Evolutionary conservation across 768 basidiomycete species (phyloP), one percentile per base, ranked within the genome.

Genomic region (Lepiota brunneoincarnata): DNA sequence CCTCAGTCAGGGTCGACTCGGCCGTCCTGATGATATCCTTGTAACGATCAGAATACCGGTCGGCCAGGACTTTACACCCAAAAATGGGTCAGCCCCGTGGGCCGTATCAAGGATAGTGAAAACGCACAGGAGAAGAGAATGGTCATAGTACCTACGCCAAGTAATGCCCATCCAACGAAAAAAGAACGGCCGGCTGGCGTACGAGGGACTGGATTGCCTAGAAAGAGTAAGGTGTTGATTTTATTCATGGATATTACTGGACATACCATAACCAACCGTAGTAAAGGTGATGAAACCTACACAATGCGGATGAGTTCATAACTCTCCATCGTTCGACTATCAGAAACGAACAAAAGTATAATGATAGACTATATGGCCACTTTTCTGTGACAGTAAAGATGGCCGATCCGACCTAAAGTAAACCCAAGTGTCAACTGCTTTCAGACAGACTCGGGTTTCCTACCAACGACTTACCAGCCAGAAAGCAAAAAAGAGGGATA

Each of bases 71-170:
- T 85, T 36, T 7, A 21, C 12, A 21, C 12, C 14, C 14, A 48
- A 21, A 11, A 26, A 28, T 44, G 31, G 44, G 24, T 10, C 26
- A 28, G 40, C 35, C 12, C 17, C 31, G n/a, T n/a, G 10, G 6
- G 9, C 43, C 34, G 20, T 11, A 26, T 18, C 18, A 51, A 24
- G 24, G 24, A 35, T 7, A 18, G 31, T 6, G 21, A 18, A n/a
- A 28, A 68, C 79, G 6, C 39, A 87, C 88, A 79, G 6, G 89
- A 86, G 55, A 91, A 76, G 12, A 91, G 72, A 23, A 88, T 81
- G 0, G 90, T 89, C 82, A 91, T 81, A 1, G 87, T 82, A 1
- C 76, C 87, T 12, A 91, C 84, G 14, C 89, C 91, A 6, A 90
- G 68, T 34, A 92, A 66, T 0, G 89, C 86, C 90, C 90, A 91